Evolutionary conservation across 495 filamentous ascomycete species (phyloP), one percentile per base, ranked within the genome.

Genomic region (Annulohypoxylon stygium): DNA sequence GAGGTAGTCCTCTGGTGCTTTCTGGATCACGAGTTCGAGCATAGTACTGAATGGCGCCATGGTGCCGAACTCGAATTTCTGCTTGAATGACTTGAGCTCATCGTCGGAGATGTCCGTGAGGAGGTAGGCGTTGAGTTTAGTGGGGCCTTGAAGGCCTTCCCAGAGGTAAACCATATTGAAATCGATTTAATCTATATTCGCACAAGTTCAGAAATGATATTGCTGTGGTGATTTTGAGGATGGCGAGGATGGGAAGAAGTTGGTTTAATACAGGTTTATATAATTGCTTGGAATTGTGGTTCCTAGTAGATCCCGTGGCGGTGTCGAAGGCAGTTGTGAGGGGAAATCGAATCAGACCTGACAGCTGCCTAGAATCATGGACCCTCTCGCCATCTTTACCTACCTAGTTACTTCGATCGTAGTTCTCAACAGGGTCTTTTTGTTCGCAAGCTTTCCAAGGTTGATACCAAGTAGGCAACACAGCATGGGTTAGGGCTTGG

Each of bases 131-230:
- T 37, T 73, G n/a, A 75, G 69, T 47, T 36, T 18, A 10, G 48
- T 11, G 18, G 47, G 16, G 30, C n/a, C 39, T 43, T 14, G 39
- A 11, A 14, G 12, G 12, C 12, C 14, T 4, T 43, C 39, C 39
- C 16, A 6, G 14, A 41, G 5, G 20, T 18, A 51, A 14, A 60
- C 45, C 25, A 89, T 64, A 85, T 81, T 16, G 6, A 26, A 4
- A 12, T 14, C 11, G n/a, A 2, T 34, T 57, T 10, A n/a, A 10
- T 57, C n/a, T 57, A 23, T 37, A 37, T 18, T 37, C 0, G 18
- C 16, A 9, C 11, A 12, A 23, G 14, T 30, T 55, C 3, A 36
- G 14, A 18, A 3, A 34, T 33, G 26, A 14, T 36, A 36, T 34
- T 30, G 2, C 30, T 30, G 2, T 30, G 30, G 30, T 33, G 50